phyloP scores from a whole-genome alignment of 768 basidiomycete species.

The Pleurotus eryngii region DNA sequence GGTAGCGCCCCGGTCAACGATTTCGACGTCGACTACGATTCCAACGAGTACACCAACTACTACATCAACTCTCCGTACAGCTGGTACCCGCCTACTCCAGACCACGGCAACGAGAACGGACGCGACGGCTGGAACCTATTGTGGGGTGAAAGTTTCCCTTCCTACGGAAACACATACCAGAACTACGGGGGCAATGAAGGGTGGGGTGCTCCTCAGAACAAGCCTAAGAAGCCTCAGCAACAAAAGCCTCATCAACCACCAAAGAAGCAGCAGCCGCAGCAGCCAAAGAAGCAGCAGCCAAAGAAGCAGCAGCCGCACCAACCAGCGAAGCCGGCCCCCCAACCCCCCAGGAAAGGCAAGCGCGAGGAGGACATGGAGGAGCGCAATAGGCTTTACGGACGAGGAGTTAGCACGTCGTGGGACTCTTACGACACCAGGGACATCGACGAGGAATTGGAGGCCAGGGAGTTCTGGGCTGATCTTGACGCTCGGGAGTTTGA shows the following conservation, averaged over 20 bases:
- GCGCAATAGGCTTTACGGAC: background rate
- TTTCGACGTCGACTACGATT: background rate
- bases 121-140: background rate
- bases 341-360: background rate
- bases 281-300: background rate
- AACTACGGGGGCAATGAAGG: background rate
- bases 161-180: too few relatives aligned
- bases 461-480: background rate
- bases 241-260: background rate
- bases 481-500: background rate
- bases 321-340: background rate
- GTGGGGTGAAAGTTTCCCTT: background rate
- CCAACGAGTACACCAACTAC: background rate
- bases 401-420: background rate
- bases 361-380: conserved; percentile 3
- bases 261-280: background rate
- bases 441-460: conserved; percentile 5
- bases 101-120: background rate
- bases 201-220: background rate
- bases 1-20: background rate
- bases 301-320: background rate
- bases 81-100: background rate
- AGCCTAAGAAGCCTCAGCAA: background rate
- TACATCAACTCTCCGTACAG: conserved; percentile 1
- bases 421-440: background rate